Evolutionary conservation across 2,329 filamentous ascomycete species (phyloP).

Genomic region (Nemania serpens): DNA sequence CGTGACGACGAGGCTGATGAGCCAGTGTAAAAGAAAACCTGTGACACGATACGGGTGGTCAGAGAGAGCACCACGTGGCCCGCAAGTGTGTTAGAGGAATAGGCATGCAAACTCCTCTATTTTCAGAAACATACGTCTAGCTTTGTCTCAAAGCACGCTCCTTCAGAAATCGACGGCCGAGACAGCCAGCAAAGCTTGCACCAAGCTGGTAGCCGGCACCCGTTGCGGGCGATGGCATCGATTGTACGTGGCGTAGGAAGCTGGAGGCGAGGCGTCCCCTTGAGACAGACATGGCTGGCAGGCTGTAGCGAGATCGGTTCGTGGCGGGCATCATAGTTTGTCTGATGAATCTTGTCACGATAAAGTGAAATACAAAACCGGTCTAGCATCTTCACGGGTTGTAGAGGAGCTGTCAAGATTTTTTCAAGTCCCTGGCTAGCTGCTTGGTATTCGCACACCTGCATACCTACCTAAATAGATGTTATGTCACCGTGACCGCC

Average conservation of each 20-base stretch:
- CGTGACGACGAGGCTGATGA: neutral
- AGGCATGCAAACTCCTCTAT: constrained; percentile 6
- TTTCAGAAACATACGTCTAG: constrained; percentile 14
- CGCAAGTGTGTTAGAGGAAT: neutral
- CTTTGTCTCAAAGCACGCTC: constrained; percentile 1
- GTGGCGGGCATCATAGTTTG: neutral
- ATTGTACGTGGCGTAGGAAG: constrained; percentile 27
- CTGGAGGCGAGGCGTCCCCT: constrained; percentile 30
- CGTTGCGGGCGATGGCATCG: constrained; percentile 38
- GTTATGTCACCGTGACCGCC: neutral
- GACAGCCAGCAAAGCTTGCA: neutral
- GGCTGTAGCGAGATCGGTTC: constrained; percentile 6
- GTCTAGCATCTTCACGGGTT: too few species aligned
- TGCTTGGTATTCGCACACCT: too few species aligned
- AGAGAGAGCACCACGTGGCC: constrained; percentile 24
- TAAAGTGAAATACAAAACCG: too few species aligned
- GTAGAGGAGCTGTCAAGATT: too few species aligned
- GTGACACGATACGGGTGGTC: constrained; percentile 13
- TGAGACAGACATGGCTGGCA: constrained; percentile 23
- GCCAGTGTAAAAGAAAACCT: neutral
- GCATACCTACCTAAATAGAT: too few species aligned
- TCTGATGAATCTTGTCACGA: too few species aligned
- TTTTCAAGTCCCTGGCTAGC: too few species aligned
- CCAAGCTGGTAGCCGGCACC: neutral
- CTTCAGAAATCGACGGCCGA: neutral